phyloP scores from a whole-genome alignment of 2,329 filamentous ascomycete species.

The Neofusicoccum kwambonambiense region DNA sequence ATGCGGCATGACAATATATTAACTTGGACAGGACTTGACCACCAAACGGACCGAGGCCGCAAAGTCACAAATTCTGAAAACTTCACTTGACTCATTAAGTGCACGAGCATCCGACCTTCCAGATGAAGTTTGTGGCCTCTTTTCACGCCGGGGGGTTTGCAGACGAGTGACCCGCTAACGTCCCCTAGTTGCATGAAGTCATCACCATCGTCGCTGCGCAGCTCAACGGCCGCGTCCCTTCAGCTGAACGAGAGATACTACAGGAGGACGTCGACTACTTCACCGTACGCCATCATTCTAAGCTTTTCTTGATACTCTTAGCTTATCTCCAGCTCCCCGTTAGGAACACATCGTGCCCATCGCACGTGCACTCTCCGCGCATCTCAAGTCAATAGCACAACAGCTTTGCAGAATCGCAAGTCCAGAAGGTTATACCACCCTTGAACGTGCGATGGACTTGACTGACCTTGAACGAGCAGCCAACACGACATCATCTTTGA shows the following conservation, averaged over 20 bases:
- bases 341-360: slow-evolving; percentile 38
- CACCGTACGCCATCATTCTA: slow-evolving; percentile 25
- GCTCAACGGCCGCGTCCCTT: slow-evolving; percentile 36
- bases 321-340: too few species aligned
- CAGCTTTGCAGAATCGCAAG: slow-evolving; percentile 35
- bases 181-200: slow-evolving; percentile 30
- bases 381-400: slow-evolving; percentile 29
- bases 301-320: too few species aligned
- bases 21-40: slow-evolving; percentile 34
- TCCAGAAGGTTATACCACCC: slow-evolving; percentile 21
- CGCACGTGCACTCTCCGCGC: slow-evolving; percentile 32
- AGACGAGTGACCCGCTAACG: background rate
- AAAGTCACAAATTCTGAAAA: slow-evolving; percentile 34
- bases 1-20: background rate
- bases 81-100: slow-evolving; percentile 35
- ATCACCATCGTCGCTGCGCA: slow-evolving; percentile 44
- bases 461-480: slow-evolving; percentile 10
- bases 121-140: slow-evolving; percentile 32
- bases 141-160: background rate
- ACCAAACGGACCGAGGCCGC: slow-evolving; percentile 34
- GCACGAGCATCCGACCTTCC: slow-evolving; percentile 38
- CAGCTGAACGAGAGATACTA: slow-evolving; percentile 40
- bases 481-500: background rate
- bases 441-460: background rate
- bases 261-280: slow-evolving; percentile 41